phyloP scores from a whole-genome alignment of 352 stramenopile species.

The Globisporangium cederbergense region DNA sequence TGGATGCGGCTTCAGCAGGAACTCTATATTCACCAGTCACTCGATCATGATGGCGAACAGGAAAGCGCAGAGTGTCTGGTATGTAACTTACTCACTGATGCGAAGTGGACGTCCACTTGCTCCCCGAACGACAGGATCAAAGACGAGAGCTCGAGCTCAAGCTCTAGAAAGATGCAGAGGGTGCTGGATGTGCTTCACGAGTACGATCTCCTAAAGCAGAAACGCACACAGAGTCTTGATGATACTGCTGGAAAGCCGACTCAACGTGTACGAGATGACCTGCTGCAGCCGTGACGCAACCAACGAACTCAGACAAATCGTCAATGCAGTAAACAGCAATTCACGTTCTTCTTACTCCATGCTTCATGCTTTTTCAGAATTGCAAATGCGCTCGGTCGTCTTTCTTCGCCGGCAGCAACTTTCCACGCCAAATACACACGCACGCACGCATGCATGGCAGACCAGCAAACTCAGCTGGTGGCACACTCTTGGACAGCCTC shows the following conservation, averaged over 20 bases:
- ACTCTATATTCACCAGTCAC: conserved; percentile 16
- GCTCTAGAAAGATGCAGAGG: conserved; percentile 1
- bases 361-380: background rate
- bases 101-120: background rate
- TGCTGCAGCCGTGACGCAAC: background rate
- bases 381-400: background rate
- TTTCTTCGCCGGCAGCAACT: background rate
- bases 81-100: conserved; percentile 13
- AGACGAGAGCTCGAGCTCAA: background rate
- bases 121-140: background rate
- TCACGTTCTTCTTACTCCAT: background rate
- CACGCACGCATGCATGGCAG: background rate
- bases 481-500: conserved; percentile 69
- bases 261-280: background rate
- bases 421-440: conserved; percentile 1
- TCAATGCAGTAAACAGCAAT: background rate
- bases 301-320: background rate
- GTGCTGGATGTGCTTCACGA: conserved; percentile 11
- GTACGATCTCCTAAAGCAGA: conserved; percentile 10
- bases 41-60: conserved; percentile 1
- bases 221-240: background rate
- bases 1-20: conserved; percentile 19
- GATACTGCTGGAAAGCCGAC: background rate
- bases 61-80: conserved; percentile 12
- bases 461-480: conserved; percentile 37